These are phyloP conservation scores for Pelargonium myrrhifolium DNA, from an alignment of 441 rosid species.

Conservation along the genomic window DNA sequence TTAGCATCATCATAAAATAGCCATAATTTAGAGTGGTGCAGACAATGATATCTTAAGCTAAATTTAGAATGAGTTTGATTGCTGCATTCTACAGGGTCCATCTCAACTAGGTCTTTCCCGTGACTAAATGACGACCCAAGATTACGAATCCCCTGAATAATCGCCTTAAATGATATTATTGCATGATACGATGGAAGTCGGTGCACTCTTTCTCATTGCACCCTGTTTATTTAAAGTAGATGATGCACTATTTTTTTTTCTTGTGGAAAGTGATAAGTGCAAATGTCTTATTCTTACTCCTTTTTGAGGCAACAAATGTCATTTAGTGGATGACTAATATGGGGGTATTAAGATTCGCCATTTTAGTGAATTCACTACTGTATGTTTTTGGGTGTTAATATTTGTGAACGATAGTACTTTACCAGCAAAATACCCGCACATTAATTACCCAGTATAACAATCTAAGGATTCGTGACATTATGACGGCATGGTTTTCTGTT, in stretches of 20 bases:
- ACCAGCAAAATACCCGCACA: background rate
- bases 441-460: background rate
- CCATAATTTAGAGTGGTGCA: background rate
- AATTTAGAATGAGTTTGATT: background rate
- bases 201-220: background rate
- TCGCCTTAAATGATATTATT: background rate
- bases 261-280: background rate
- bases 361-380: too few relatives aligned
- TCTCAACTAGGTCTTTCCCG: background rate
- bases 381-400: background rate
- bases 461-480: background rate
- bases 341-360: background rate
- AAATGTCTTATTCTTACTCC: too few relatives aligned
- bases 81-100: background rate
- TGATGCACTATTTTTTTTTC: background rate
- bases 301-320: background rate
- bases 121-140: background rate
- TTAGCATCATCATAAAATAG: background rate
- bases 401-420: background rate
- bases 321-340: background rate
- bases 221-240: background rate
- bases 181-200: background rate
- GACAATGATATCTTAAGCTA: background rate
- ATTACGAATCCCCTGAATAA: background rate
- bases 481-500: background rate